phyloP scores from a whole-genome alignment of 306 rosid species.

The Arachis hypogaea region DNA sequence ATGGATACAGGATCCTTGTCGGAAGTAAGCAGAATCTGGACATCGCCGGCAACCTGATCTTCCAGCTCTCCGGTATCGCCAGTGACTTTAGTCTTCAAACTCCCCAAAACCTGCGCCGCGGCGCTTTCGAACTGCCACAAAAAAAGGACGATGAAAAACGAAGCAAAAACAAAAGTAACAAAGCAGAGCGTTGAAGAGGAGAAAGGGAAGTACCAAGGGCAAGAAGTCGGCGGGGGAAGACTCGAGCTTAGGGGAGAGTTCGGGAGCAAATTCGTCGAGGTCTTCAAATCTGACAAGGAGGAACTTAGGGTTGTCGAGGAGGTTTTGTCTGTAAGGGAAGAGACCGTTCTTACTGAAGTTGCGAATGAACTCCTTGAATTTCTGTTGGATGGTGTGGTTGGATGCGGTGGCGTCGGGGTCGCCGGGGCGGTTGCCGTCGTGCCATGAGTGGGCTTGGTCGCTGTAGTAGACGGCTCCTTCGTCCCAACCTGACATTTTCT shows the following conservation, averaged over 20 bases:
- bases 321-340: constrained; percentile 83
- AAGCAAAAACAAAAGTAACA: background rate
- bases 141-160: background rate
- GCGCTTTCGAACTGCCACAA: constrained; percentile 81
- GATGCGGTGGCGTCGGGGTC: constrained; percentile 49
- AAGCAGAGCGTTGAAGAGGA: background rate
- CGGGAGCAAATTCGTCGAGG: constrained; percentile 77
- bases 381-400: constrained; percentile 75
- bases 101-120: constrained; percentile 87
- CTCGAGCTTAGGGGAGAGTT: constrained; percentile 79
- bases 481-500: constrained; percentile 95
- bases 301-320: constrained; percentile 64
- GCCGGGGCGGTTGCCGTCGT: constrained; percentile 49
- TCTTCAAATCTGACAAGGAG: constrained; percentile 77
- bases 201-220: constrained; percentile 57
- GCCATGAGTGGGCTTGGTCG: constrained; percentile 92
- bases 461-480: constrained; percentile 95
- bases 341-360: constrained; percentile 78
- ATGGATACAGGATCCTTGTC: constrained; percentile 77
- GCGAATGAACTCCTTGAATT: constrained; percentile 92
- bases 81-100: constrained; percentile 78
- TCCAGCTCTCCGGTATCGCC: constrained; percentile 89
- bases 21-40: constrained; percentile 90
- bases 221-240: constrained; percentile 77
- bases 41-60: constrained; percentile 79